Percentiles rank a stretch among this genome's conserved stretches.
phyloP scores from a whole-genome alignment of 495 filamentous ascomycete genomes.

The Penicillium pulvis region DNA sequence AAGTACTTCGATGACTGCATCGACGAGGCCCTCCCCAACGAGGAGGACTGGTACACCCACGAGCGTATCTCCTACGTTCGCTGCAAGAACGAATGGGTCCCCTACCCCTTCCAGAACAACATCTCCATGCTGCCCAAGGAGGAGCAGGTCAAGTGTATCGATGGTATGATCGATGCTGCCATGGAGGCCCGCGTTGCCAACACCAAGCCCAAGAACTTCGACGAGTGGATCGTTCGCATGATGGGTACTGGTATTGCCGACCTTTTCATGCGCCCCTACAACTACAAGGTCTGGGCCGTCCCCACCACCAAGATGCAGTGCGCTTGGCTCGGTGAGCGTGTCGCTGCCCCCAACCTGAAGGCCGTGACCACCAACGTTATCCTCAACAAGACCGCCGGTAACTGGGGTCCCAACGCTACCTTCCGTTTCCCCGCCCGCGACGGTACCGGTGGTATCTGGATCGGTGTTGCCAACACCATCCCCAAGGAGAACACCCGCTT shows the following conservation, averaged over 20 bases:
- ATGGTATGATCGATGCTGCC: conserved; percentile 95
- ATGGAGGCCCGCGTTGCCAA: conserved; percentile 80
- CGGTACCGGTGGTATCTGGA: conserved; percentile 99
- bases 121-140: conserved; percentile 98
- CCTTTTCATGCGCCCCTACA: conserved; percentile 99
- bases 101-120: conserved; percentile 99
- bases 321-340: conserved; percentile 97
- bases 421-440: conserved; percentile 97
- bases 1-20: conserved; percentile 99
- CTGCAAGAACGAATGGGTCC: conserved; percentile 94
- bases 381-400: conserved; percentile 91
- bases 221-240: conserved; percentile 96
- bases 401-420: conserved; percentile 97
- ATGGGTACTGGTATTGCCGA: conserved; percentile 90
- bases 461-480: conserved; percentile 90
- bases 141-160: conserved; percentile 92
- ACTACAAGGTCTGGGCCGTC: conserved; percentile 99
- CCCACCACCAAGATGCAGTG: conserved; percentile 99
- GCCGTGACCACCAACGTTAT: conserved; percentile 91
- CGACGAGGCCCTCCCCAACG: conserved; percentile 90
- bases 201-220: conserved; percentile 93
- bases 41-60: conserved; percentile 95
- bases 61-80: conserved; percentile 99
- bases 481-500: conserved; percentile 89
- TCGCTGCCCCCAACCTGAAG: conserved; percentile 97